Evolutionary conservation across 106 monocot species (phyloP).

Genomic region (Apostasia shenzhenica): DNA sequence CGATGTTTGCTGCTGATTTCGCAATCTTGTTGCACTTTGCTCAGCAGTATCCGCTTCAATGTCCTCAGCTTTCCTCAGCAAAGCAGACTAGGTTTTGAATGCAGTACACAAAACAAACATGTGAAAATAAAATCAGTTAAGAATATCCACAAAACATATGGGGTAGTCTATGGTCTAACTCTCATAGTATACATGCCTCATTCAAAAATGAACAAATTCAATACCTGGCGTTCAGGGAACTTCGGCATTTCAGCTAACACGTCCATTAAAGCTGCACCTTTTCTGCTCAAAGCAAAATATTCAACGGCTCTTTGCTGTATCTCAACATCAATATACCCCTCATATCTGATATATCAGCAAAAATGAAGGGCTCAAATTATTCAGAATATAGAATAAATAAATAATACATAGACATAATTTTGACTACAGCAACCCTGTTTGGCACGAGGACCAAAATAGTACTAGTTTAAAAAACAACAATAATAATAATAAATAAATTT

Average conservation of each 20-base stretch:
- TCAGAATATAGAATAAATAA: background rate
- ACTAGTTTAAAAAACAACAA: too few species aligned
- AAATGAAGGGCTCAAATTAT: background rate
- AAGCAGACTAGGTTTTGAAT: slow-evolving; percentile 35
- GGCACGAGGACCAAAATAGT: too few species aligned
- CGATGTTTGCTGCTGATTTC: slow-evolving; percentile 87
- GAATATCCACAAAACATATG: too few species aligned
- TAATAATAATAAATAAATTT: too few species aligned
- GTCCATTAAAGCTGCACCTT: slow-evolving; percentile 77
- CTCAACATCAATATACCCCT: slow-evolving; percentile 94
- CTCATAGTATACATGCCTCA: background rate
- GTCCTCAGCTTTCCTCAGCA: slow-evolving; percentile 92
- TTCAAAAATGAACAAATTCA: background rate
- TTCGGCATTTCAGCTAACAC: slow-evolving; percentile 98
- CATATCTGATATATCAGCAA: slow-evolving; percentile 47
- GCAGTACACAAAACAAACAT: background rate
- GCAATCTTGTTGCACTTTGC: slow-evolving; percentile 92
- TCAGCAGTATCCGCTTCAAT: slow-evolving; percentile 93
- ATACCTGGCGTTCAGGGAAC: slow-evolving; percentile 96
- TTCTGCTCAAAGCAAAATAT: slow-evolving; percentile 87
- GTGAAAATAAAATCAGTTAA: background rate
- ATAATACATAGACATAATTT: too few species aligned
- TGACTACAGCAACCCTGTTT: too few species aligned
- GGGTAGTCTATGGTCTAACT: background rate
- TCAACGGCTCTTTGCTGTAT: slow-evolving; percentile 99